Evolutionary conservation across 148 eudicot species (phyloP).

Genomic region (Polygonum aviculare): DNA sequence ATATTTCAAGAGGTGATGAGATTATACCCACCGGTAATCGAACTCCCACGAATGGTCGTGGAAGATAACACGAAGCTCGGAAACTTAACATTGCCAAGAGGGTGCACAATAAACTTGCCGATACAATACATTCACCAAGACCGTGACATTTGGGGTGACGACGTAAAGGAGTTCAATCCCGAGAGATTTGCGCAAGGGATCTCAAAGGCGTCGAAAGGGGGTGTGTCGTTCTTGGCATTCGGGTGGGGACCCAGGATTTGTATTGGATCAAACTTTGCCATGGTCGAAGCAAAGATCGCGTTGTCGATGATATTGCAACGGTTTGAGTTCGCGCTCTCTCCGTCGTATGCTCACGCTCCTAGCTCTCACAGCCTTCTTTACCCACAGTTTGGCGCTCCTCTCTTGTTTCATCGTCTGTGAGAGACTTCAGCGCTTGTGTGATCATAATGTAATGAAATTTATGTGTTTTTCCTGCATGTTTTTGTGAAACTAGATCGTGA

Average conservation of each 20-base stretch:
- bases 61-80: conserved; percentile 15
- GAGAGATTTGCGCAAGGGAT: conserved; percentile 25
- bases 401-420: neutral
- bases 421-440: neutral
- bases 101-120: conserved; percentile 14
- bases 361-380: conserved; percentile 16
- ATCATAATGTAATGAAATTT: no score
- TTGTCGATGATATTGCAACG: conserved; percentile 38
- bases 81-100: conserved; percentile 16
- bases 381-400: conserved; percentile 29
- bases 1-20: conserved; percentile 21
- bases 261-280: conserved; percentile 18
- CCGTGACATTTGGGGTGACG: conserved; percentile 14
- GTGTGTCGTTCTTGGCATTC: conserved; percentile 15
- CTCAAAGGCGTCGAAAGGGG: conserved; percentile 17
- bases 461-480: no score
- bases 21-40: conserved; percentile 18
- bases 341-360: conserved; percentile 44
- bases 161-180: conserved; percentile 25
- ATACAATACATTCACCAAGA: conserved; percentile 16
- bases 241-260: conserved; percentile 25
- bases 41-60: conserved; percentile 16
- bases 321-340: conserved; percentile 34
- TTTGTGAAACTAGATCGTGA: no score
- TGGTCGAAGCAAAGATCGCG: conserved; percentile 36